Conservation (phyloP, 441 rosid species). For the Jatropha multifida region DNA sequence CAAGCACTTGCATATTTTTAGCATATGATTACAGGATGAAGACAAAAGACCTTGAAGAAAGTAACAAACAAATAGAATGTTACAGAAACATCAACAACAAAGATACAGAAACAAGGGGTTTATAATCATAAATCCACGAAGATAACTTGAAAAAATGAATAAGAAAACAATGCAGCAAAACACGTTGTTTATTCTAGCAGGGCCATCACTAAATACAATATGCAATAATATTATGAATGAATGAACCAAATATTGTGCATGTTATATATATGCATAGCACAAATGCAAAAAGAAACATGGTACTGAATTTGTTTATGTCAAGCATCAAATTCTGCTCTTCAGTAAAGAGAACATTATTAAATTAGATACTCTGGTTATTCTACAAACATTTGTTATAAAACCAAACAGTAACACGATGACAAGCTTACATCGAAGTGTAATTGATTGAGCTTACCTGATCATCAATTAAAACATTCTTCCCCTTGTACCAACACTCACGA, state of each 20-base stretch:
- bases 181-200: background rate
- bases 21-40: background rate
- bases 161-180: background rate
- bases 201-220: background rate
- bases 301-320: background rate
- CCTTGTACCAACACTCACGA: slow-evolving; percentile 33
- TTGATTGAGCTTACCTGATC: slow-evolving; percentile 38
- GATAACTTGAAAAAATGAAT: background rate
- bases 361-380: slow-evolving; percentile 1
- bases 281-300: background rate
- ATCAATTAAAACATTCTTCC: slow-evolving; percentile 46
- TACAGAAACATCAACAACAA: background rate
- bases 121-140: background rate
- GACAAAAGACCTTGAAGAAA: background rate
- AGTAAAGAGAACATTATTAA: slow-evolving; percentile 1
- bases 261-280: background rate
- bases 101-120: background rate
- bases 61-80: background rate
- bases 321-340: background rate
- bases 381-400: background rate
- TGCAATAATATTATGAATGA: background rate
- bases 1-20: background rate
- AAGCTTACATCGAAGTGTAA: slow-evolving; percentile 9
- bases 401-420: background rate
- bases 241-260: background rate